Conservation (phyloP, 441 rosid species). For the Gossypium gossypioides region DNA sequence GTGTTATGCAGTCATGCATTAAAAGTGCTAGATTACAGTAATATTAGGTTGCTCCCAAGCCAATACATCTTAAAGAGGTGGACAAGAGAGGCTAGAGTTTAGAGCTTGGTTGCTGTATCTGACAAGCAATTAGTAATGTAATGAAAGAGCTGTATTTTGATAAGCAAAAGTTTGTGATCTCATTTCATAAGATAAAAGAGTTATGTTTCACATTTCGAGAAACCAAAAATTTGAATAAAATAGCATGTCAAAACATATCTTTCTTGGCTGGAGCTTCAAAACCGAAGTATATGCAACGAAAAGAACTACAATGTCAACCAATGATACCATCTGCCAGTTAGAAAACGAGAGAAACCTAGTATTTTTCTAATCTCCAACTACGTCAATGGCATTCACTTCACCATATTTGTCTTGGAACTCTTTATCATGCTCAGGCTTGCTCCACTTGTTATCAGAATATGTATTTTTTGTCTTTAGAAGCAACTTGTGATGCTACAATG, state of each 20-base stretch:
- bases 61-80: slow-evolving; percentile 15
- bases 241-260: background rate
- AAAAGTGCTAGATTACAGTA: slow-evolving; percentile 10
- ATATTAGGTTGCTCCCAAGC: slow-evolving; percentile 1
- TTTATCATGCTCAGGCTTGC: background rate
- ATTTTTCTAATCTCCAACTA: background rate
- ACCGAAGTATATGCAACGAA: background rate
- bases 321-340: background rate
- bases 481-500: slow-evolving; percentile 17
- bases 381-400: background rate
- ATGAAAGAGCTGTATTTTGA: background rate
- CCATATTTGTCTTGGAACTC: background rate
- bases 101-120: background rate
- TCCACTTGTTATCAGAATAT: background rate
- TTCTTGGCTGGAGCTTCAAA: slow-evolving; percentile 4
- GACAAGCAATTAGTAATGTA: background rate
- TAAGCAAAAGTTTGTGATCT: slow-evolving; percentile 4
- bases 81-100: slow-evolving; percentile 13
- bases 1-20: slow-evolving; percentile 8
- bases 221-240: slow-evolving; percentile 5
- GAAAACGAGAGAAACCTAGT: background rate
- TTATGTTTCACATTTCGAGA: background rate
- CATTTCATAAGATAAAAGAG: background rate
- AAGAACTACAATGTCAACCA: background rate
- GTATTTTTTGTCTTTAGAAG: slow-evolving; percentile 1